Base-by-base conservation (phyloP, 1,284 basidiomycete species). In the Puccinia sorghi region DNA sequence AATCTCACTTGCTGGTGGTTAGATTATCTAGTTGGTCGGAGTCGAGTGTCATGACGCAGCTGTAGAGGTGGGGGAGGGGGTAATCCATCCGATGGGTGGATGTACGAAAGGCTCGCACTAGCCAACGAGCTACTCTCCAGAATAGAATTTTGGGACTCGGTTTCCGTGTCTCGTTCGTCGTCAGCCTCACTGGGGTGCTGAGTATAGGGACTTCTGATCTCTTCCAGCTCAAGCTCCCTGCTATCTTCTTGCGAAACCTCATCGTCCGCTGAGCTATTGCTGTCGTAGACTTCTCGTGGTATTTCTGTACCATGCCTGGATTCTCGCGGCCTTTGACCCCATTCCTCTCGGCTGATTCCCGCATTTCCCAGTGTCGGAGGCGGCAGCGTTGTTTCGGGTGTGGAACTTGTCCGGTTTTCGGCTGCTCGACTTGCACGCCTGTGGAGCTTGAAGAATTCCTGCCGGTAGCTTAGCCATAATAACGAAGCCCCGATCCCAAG, bases 371-470 rank as follows among this genome's bases (percentile, higher is more conserved):
- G 39, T 37, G 12, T 73, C 13, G 41, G 5, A 39, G 71, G 71
- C 25, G 71, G 71, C 20, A 73, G 57, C 17, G 20, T 32, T 2
- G 37, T 61, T 59, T 63, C 48, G 5, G 71, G 27, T 59, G 48
- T 61, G 41, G 15, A 32, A 32, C 50, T 63, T 25, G 43, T 32
- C 43, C 50, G 71, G 39, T 63, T 73, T 63, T 63, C 48, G n/a
- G 48, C 56, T 73, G 22, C 46, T 50, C 27, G 22, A 32, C 20
- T 61, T 73, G 71, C 27, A 63, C 41, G 39, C 57, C 56, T 41
- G 43, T 63, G 54, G n/a, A 59, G 39, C 50, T 48, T 73, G 71
- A 73, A 59, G 41, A 73, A 73, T 73, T 73, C 71, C 32, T 73
- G 54, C 32, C 48, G 56, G 71, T 61, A 73, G 43, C 71, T 61